Conservation (phyloP, 2,329 filamentous ascomycete genomes). For the Fusarium phyllophilum region DNA sequence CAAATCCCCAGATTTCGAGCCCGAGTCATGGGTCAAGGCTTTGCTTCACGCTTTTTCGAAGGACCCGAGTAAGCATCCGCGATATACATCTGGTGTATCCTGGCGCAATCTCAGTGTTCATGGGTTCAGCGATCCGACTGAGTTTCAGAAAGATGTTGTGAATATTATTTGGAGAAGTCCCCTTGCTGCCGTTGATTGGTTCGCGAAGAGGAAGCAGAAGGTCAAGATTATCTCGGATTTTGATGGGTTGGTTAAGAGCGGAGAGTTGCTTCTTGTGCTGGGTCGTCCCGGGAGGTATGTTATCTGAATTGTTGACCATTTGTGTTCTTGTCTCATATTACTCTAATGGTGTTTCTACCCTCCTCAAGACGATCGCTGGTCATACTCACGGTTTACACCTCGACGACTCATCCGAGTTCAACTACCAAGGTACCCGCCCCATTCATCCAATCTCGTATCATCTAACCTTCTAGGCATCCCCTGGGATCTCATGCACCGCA, state of each 20-base stretch:
- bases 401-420: constrained; percentile 74
- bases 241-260: constrained; percentile 72
- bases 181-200: constrained; percentile 58
- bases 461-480: constrained; percentile 27
- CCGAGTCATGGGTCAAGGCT: constrained; percentile 29
- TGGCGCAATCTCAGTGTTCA: constrained; percentile 73
- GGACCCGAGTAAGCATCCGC: constrained; percentile 25
- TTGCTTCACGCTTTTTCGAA: constrained; percentile 31
- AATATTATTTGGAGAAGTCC: constrained; percentile 63
- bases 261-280: constrained; percentile 78
- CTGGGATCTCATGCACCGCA: constrained; percentile 33
- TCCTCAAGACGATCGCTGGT: constrained; percentile 82
- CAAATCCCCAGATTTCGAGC: constrained; percentile 18
- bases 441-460: rapidly evolving
- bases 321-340: too few relatives aligned
- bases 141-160: constrained; percentile 73
- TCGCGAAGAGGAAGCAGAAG: constrained; percentile 61
- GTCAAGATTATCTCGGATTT: constrained; percentile 74
- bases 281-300: constrained; percentile 58
- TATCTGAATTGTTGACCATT: too few relatives aligned
- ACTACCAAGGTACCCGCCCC: constrained; percentile 71
- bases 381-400: constrained; percentile 81
- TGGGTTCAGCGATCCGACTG: constrained; percentile 71
- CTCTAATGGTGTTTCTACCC: constrained; percentile 73
- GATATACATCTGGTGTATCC: constrained; percentile 58